Percentiles rank a stretch among this genome's conserved stretches.
Conservation (phyloP, 768 basidiomycete genomes). For the Collybia sordida region DNA sequence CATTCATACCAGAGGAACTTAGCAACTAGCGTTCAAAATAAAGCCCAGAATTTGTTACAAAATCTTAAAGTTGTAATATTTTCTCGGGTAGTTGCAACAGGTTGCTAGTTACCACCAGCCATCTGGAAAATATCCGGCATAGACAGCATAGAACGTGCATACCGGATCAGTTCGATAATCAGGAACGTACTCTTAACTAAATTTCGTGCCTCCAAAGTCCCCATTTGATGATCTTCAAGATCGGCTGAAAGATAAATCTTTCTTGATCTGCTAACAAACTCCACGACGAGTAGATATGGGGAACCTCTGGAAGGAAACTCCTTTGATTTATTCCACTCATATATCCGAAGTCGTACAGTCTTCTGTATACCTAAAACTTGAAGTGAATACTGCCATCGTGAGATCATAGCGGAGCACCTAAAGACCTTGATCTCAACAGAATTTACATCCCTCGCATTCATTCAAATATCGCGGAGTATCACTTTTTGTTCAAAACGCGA, state of each 20-base stretch:
- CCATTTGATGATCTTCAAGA: too few relatives aligned
- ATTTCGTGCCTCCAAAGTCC: too few relatives aligned
- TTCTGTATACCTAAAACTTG: slow-evolving; percentile 68
- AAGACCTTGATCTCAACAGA: slow-evolving; percentile 35
- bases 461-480: slow-evolving; percentile 79
- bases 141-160: too few relatives aligned
- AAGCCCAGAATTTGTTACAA: neutral
- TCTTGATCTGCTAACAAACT: too few relatives aligned
- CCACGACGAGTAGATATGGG: too few relatives aligned
- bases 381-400: slow-evolving; percentile 36
- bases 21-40: slow-evolving; percentile 1
- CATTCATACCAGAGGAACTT: slow-evolving; percentile 31
- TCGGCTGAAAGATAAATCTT: too few relatives aligned
- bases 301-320: slow-evolving; percentile 59
- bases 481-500: slow-evolving; percentile 52
- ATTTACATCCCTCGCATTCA: slow-evolving; percentile 68
- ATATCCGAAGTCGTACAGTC: slow-evolving; percentile 54
- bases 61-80: too few relatives aligned
- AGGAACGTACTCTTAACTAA: too few relatives aligned
- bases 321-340: slow-evolving; percentile 59
- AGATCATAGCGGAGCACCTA: neutral
- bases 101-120: too few relatives aligned
- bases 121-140: too few relatives aligned
- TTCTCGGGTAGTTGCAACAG: too few relatives aligned
- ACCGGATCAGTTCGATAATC: too few relatives aligned